phyloP scores from a whole-genome alignment of 495 filamentous ascomycete species.

The Hypoxylon rickii region DNA sequence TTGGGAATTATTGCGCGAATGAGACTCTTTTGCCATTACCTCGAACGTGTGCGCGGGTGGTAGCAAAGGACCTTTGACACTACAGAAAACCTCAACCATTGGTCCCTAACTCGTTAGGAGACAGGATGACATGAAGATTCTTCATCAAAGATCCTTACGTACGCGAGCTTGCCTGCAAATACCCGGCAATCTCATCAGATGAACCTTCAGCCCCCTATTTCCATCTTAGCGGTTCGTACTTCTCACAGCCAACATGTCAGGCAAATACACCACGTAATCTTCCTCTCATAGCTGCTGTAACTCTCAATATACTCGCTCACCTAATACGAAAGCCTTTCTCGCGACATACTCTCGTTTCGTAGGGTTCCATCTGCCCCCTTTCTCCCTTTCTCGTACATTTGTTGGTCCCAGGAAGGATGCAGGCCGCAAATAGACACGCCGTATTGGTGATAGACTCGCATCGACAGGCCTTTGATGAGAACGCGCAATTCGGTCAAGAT shows the following conservation, averaged over 20 bases:
- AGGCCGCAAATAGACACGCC: constrained; percentile 16
- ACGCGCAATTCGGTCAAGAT: constrained; percentile 1
- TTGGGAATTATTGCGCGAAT: constrained; percentile 32
- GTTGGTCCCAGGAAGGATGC: constrained; percentile 6
- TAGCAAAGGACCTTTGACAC: constrained; percentile 7
- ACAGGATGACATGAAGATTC: constrained; percentile 26
- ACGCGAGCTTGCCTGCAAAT: constrained; percentile 30
- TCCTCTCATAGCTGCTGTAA: constrained; percentile 2
- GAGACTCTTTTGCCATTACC: constrained; percentile 14
- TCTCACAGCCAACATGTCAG: constrained; percentile 4
- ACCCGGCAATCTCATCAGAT: constrained; percentile 25
- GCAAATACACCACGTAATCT: constrained; percentile 1
- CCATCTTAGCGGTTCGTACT: constrained; percentile 9
- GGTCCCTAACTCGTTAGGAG: constrained; percentile 8
- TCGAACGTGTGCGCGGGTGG: constrained; percentile 10
- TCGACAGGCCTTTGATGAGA: constrained; percentile 7
- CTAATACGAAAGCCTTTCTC: constrained; percentile 25
- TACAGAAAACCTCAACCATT: constrained; percentile 9
- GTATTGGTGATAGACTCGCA: constrained; percentile 9
- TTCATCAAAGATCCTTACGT: constrained; percentile 23
- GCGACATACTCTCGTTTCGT: constrained; percentile 32
- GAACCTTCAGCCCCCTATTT: constrained; percentile 9
- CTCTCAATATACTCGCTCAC: constrained; percentile 25
- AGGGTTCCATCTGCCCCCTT: constrained; percentile 26
- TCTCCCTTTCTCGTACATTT: constrained; percentile 7